Base-by-base conservation (phyloP, 805 yeast species). In the Saccharomycopsis babjevae region DNA sequence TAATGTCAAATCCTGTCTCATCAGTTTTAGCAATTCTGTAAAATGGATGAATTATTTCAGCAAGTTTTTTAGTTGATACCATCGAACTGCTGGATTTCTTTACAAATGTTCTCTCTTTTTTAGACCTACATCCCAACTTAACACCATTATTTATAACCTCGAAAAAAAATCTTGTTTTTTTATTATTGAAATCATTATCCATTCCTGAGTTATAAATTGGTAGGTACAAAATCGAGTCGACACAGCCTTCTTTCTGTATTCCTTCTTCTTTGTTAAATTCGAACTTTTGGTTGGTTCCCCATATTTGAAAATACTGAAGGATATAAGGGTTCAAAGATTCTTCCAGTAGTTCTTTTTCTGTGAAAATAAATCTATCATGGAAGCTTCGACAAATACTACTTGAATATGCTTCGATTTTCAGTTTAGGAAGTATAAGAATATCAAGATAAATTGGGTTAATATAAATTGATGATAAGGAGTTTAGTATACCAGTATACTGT, bases 401-500 rank as follows among this genome's bases (percentile, higher is more conserved):
- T 1, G 30, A 32, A 38, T 60, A 13, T 3, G 57, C 30, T 5
- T 25, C 22, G 3, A 50, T 18, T 25, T 46, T 72, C 10, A 65
- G 64, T 13, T 68, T 59, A 0, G 83, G 83, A 1, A 85, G 57
- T 0, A 87, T 79, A 52, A 88, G 63, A 67, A 77, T 83, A 32
- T 74, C 73, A 32, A 88, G 67, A 61, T 64, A 79, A 15, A 74
- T 68, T 0, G 75, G 70, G 5, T 66, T 68, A 1, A 77, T 64
- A 50, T 77, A 57, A 1, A 59, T 62, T 43, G 77, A 74, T 1
- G 80, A 78, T 7, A 79, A 57, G 3, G 81, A 68, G 66, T 79
- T 85, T 50, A 81, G 69, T 1, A 86, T 57, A 0, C 90, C 86
- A 0, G 76, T 74, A 40, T 74, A 72, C 69, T 89, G 97, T 62